Evolutionary conservation across 2,329 filamentous ascomycete species (phyloP).

Genomic region (Aspergillus felis): DNA sequence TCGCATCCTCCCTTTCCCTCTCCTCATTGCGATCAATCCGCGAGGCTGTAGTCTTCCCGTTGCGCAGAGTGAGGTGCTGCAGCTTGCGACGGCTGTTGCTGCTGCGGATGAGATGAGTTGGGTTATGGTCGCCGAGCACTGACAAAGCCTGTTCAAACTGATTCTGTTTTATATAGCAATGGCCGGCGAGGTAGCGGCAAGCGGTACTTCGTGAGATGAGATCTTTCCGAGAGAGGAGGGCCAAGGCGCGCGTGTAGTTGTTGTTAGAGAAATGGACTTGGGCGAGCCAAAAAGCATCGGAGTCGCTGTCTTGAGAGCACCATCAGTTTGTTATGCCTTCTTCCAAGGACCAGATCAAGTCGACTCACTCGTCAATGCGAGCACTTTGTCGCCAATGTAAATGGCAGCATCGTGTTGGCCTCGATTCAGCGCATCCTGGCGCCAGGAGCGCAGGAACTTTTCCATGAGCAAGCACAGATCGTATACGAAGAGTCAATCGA

Average conservation of each 20-base stretch:
- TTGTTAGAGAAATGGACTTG: slow-evolving; percentile 95
- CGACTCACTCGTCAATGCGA: slow-evolving; percentile 82
- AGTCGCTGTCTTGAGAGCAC: slow-evolving; percentile 67
- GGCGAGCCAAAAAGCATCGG: slow-evolving; percentile 96
- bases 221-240: slow-evolving; percentile 79
- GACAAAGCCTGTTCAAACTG: slow-evolving; percentile 84
- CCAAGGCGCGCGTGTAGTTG: slow-evolving; percentile 88
- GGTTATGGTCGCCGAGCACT: slow-evolving; percentile 87
- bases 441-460: slow-evolving; percentile 87
- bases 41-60: slow-evolving; percentile 44
- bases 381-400: slow-evolving; percentile 93
- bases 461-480: slow-evolving; percentile 60
- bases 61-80: slow-evolving; percentile 55
- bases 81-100: slow-evolving; percentile 66
- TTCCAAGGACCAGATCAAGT: not conserved
- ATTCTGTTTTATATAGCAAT: slow-evolving; percentile 90
- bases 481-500: not conserved
- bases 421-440: slow-evolving; percentile 91
- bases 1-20: slow-evolving; percentile 64
- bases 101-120: slow-evolving; percentile 77
- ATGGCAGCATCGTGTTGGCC: slow-evolving; percentile 96
- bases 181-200: slow-evolving; percentile 86
- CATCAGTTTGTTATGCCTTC: slow-evolving; percentile 2
- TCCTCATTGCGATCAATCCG: slow-evolving; percentile 58
- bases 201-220: slow-evolving; percentile 76